Evolutionary conservation across 345 rosid species (phyloP), one percentile per base, ranked within the genome.

Genomic region (Carallia brachiata): DNA sequence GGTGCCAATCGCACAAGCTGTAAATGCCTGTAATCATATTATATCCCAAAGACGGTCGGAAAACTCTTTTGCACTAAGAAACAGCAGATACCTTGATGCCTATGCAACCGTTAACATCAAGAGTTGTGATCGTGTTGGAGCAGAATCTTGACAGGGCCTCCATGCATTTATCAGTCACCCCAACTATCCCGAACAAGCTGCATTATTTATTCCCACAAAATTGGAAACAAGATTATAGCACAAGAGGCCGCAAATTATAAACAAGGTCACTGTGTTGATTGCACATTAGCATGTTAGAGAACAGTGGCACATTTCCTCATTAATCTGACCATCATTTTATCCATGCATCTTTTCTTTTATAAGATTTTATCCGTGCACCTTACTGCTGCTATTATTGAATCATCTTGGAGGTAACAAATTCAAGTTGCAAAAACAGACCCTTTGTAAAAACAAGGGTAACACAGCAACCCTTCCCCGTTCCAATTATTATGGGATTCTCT

Each of bases 111-210:
- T 93, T 93, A 47, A 93, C 96, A 73, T 93, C 97, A 50, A 94
- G 91, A 40, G 98, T 94, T 40, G 88, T 84, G 50, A 94, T 78
- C 12, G 89, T 82, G 52, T 71, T 81, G 12, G 93, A 86, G 81
- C 95, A 94, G 62, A 76, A 86, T 52, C 70, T 83, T n/a, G 91
- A 87, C 57, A 94, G 91, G 70, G 72, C 79, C 80, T 89, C 91
- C 67, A 91, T 78, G 79, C 93, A 88, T 75, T 65, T 87, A 77
- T 94, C 93, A 31, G 91, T 94, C 73, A 91, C 97, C 64, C 97
- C 97, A 52, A 91, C 87, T 88, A 91, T 91, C 74, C 96, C 97
- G 73, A 91, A 93, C 84, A 93, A 84, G 84, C 98, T 93, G 96
- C 88, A 77, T 13, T 37, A 54, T 63, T 70, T 62, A 47, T 50